These are phyloP conservation scores for Cylindrodendrum hubeiense DNA, from an alignment of 2,329 filamentous ascomycete species.

Conservation along the genomic window DNA sequence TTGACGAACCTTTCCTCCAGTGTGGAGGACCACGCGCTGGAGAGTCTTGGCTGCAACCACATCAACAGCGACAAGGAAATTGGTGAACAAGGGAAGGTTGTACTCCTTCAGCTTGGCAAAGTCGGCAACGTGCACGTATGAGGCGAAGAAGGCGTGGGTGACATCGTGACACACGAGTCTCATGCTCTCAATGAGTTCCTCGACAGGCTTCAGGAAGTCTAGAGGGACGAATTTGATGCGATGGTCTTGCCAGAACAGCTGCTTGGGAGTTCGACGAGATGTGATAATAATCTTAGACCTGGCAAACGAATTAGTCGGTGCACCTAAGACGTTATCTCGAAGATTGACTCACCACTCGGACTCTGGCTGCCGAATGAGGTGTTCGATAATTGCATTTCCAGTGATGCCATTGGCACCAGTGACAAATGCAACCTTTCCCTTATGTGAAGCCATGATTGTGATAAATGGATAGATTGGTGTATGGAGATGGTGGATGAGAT, in stretches of 20 bases:
- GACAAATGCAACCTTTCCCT: constrained; percentile 33
- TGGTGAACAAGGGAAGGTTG: constrained; percentile 33
- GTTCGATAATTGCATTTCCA: constrained; percentile 34
- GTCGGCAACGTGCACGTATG: constrained; percentile 33
- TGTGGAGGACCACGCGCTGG: constrained; percentile 31
- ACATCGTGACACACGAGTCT: constrained; percentile 30
- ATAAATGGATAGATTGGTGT: background rate
- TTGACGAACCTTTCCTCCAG: constrained; percentile 31
- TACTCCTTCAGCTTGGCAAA: constrained; percentile 30
- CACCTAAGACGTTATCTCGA: background rate
- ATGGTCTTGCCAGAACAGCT: constrained; percentile 32
- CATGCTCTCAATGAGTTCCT: constrained; percentile 32
- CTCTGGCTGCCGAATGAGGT: constrained; percentile 31
- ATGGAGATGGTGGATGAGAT: background rate
- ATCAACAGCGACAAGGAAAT: constrained; percentile 32
- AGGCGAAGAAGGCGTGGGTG: constrained; percentile 33
- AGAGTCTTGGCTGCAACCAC: constrained; percentile 28
- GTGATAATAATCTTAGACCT: constrained; percentile 40
- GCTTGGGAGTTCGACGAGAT: constrained; percentile 22
- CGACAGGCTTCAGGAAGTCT: constrained; percentile 32
- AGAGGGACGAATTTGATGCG: constrained; percentile 31
- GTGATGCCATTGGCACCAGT: constrained; percentile 36
- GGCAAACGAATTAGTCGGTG: background rate
- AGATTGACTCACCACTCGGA: constrained; percentile 26
- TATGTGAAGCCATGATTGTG: constrained; percentile 10